A percentile compares a stretch with the other conserved stretches of the same genome.
phyloP scores from a whole-genome alignment of 495 filamentous ascomycete species.

The Neurospora tetraspora region DNA sequence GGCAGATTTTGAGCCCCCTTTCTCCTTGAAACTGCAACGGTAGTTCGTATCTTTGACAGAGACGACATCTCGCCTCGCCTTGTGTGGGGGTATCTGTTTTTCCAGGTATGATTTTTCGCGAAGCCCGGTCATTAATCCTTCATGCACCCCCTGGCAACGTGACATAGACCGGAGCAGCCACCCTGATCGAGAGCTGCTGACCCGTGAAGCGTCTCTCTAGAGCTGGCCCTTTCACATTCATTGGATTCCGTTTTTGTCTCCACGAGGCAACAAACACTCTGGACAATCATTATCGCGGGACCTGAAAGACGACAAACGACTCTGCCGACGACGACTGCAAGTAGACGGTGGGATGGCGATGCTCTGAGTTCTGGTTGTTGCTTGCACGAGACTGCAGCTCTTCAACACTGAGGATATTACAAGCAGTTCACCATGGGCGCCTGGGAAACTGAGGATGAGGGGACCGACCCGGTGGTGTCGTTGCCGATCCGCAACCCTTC shows the following conservation, averaged over 20 bases:
- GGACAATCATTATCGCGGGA: not conserved
- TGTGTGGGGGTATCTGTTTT: not conserved
- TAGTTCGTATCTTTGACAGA: not conserved
- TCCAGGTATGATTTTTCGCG: not conserved
- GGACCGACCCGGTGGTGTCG: slow-evolving; percentile 35
- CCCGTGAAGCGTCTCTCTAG: not conserved
- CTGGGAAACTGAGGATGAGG: slow-evolving; percentile 49
- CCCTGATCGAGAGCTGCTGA: not conserved
- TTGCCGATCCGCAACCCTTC: slow-evolving; percentile 50
- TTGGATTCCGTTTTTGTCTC: slow-evolving; percentile 3
- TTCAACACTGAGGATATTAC: not conserved
- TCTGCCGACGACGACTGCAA: not conserved
- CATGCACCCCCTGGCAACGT: not conserved
- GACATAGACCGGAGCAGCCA: not conserved
- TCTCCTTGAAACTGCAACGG: not conserved
- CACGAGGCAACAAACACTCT: not conserved
- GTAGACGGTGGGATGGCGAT: slow-evolving; percentile 9
- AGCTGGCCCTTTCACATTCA: not conserved
- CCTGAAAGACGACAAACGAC: not conserved
- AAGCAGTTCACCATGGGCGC: slow-evolving; percentile 26
- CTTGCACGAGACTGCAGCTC: slow-evolving; percentile 8
- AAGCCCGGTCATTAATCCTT: not conserved
- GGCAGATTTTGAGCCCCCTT: not conserved
- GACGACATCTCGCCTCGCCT: not conserved
- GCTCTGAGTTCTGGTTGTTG: slow-evolving; percentile 2